A percentile compares a stretch with the other conserved stretches of the same genome.
Evolutionary conservation across 164 flowering plant species (phyloP).

Genomic region (Kalanchoe fedtschenkoi): DNA sequence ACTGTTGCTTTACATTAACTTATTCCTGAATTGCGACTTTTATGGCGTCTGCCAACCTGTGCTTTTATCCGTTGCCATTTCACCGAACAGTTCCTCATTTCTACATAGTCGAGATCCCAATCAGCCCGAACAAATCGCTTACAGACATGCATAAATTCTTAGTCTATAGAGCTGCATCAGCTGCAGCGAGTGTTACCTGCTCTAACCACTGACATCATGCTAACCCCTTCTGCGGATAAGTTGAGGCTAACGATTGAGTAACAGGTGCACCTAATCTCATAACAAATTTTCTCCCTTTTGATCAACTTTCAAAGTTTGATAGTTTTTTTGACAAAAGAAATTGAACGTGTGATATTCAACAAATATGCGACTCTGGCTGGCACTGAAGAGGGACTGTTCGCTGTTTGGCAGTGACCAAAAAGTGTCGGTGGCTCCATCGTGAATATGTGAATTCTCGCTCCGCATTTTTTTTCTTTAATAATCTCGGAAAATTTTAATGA

Average conservation of each 20-base stretch:
- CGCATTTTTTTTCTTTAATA: too few species aligned
- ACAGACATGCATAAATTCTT: neutral
- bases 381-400: too few species aligned
- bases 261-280: neutral
- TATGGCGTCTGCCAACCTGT: neutral
- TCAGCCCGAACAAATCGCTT: neutral
- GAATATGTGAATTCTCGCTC: too few species aligned
- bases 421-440: too few species aligned
- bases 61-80: neutral
- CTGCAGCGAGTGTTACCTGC: neutral
- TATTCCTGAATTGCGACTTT: neutral
- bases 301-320: neutral
- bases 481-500: too few species aligned
- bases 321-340: neutral
- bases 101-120: too few species aligned
- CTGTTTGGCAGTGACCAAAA: too few species aligned
- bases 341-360: neutral
- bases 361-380: neutral
- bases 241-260: neutral
- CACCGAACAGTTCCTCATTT: neutral
- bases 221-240: neutral
- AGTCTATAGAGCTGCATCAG: neutral
- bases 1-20: constrained; percentile 1
- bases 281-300: neutral
- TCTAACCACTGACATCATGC: neutral